phyloP scores from a whole-genome alignment of 2,329 filamentous ascomycete genomes.

The Sarocladiaceae sp. region DNA sequence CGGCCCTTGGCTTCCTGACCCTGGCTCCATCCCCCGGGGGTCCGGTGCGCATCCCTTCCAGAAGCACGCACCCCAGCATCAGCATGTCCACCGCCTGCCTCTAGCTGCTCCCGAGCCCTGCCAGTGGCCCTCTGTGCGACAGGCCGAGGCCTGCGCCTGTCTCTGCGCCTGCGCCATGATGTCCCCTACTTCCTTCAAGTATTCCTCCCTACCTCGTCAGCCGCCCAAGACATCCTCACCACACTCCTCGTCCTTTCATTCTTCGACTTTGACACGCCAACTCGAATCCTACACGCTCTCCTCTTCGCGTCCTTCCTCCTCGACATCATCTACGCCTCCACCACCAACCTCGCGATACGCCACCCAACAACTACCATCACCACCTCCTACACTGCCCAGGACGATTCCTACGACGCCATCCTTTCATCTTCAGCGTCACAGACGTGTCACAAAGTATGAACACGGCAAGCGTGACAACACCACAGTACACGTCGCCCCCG shows the following conservation, averaged over 20 bases:
- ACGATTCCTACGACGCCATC: slow-evolving; percentile 6
- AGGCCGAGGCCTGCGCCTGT: slow-evolving; percentile 6
- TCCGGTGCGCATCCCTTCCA: too few species aligned
- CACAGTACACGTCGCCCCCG: slow-evolving; percentile 2
- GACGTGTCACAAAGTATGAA: slow-evolving; percentile 12
- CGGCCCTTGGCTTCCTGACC: neutral
- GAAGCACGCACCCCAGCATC: too few species aligned
- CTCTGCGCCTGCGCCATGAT: slow-evolving; percentile 14
- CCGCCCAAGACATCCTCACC: slow-evolving; percentile 8
- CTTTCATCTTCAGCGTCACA: slow-evolving; percentile 5
- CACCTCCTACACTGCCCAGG: slow-evolving; percentile 5
- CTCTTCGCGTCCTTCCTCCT: neutral
- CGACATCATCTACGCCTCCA: neutral
- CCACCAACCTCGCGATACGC: neutral
- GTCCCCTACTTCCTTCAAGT: slow-evolving; percentile 16
- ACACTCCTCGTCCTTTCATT: slow-evolving; percentile 10
- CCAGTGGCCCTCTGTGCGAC: neutral
- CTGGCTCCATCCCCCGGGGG: too few species aligned
- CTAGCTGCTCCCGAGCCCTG: too few species aligned
- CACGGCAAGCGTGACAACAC: slow-evolving; percentile 5
- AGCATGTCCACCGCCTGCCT: too few species aligned
- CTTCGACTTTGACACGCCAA: slow-evolving; percentile 2
- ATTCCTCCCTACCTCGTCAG: slow-evolving; percentile 12
- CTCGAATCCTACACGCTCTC: neutral
- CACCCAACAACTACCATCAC: neutral